A percentile compares a stretch with the other conserved stretches of the same genome.
Evolutionary conservation across 768 basidiomycete species (phyloP).

Genomic region (Lactarius hatsudake): DNA sequence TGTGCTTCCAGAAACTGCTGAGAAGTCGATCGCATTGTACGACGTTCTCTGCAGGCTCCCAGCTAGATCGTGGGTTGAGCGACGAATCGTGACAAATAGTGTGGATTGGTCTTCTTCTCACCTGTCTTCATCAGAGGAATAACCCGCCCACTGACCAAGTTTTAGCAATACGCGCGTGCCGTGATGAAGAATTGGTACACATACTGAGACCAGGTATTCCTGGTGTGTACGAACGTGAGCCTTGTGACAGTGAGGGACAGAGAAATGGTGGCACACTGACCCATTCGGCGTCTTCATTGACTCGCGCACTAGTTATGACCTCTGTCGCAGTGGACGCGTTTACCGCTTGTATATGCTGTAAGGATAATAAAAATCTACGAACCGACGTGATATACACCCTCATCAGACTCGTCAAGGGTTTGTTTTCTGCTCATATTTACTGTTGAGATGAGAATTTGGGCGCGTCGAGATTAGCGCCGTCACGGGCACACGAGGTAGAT

Average conservation of each 20-base stretch:
- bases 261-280: conserved; percentile 37
- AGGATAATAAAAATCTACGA: conserved; percentile 13
- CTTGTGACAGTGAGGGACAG: background rate
- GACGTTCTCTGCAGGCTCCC: conserved; percentile 67
- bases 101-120: conserved; percentile 31
- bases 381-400: conserved; percentile 32
- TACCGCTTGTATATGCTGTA: background rate
- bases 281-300: conserved; percentile 49
- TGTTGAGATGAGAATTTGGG: background rate
- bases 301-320: conserved; percentile 59
- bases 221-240: conserved; percentile 29
- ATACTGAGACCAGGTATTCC: conserved; percentile 72
- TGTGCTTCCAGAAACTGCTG: conserved; percentile 52
- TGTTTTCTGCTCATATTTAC: conserved; percentile 6
- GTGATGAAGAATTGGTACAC: background rate
- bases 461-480: background rate
- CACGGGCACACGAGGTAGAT: background rate
- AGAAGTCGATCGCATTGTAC: conserved; percentile 55
- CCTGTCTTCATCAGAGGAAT: conserved; percentile 57
- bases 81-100: conserved; percentile 7
- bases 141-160: conserved; percentile 59
- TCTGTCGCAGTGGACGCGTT: conserved; percentile 39
- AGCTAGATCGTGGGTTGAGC: conserved; percentile 43
- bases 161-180: background rate
- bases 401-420: conserved; percentile 14